Evolutionary conservation across 768 basidiomycete genomes (phyloP), one percentile per base, ranked within the genome.

Genomic region (Sistotremastrum suecicum): DNA sequence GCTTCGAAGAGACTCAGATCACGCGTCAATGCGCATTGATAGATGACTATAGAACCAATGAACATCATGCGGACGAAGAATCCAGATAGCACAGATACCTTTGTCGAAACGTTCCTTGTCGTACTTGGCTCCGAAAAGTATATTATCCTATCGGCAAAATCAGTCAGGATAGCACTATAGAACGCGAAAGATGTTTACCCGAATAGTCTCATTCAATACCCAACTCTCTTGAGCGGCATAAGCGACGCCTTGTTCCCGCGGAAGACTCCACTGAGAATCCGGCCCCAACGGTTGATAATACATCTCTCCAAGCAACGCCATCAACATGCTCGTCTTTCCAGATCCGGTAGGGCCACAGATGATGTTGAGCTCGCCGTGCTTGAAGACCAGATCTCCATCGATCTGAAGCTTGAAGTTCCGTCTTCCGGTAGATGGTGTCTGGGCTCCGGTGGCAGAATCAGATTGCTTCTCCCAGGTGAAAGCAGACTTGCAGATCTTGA

Each of bases 161-260:
- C 20, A 20, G 20, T 20, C 20, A 20, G 20, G 20, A 20, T 20
- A 20, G 20, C 20, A 20, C 20, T 20, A 20, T 20, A 20, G 20
- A 20, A 20, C 20, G 20, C 20, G 20, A 20, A 20, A 20, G 20
- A 20, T 20, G 20, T 20, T 20, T 20, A 20, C 20, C 20, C 54
- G 58, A 51, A 67, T 64, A 0, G 65, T 69, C 44, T 66, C 68
- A 44, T 68, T 70, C 55, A 66, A 62, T 20, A 71, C 66, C 72
- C 72, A 75, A 1, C 65, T 60, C 50, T 71, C 68, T 48, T 75
- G 72, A 5, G 66, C 68, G 8, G 67, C 67, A 50, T 70, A 71
- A 3, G 69, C 66, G 12, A 75, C 61, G 5, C 71, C 71, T 3
- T 62, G 63, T 5, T 61, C 53, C 8, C 72, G 56, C 3, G 71